Conservation (phyloP, 169 alveolate genomes). For the Plasmodium gonderi region DNA sequence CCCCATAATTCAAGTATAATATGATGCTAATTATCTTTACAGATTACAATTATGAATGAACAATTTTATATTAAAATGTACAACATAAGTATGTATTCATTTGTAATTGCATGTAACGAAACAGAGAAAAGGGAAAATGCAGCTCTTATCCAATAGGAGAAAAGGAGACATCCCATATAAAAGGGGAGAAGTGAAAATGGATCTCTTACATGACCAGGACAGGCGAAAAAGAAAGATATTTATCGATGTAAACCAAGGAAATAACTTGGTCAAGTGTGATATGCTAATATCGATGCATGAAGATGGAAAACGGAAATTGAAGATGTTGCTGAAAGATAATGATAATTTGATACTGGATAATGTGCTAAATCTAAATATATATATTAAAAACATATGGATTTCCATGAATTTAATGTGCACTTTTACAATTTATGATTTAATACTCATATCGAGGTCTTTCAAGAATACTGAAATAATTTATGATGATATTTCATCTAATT, state of each 20-base stretch:
- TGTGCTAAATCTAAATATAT: constrained; percentile 21
- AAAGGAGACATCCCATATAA: too few species aligned
- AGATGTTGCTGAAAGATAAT: constrained; percentile 8
- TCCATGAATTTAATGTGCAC: constrained; percentile 30
- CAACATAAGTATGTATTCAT: too few species aligned
- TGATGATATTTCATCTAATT: constrained; percentile 17
- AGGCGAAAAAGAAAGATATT: neutral
- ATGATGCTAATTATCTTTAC: too few species aligned
- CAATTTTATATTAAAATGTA: neutral
- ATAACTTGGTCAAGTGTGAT: constrained; percentile 22
- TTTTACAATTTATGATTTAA: constrained; percentile 41
- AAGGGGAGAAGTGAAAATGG: neutral
- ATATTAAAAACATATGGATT: constrained; percentile 54
- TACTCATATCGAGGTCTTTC: constrained; percentile 43
- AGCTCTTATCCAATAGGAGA: neutral
- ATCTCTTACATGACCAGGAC: neutral
- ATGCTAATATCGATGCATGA: constrained; percentile 32
- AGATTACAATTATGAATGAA: neutral
- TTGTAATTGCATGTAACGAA: neutral
- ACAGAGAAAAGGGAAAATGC: neutral
- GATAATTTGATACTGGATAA: constrained; percentile 28
- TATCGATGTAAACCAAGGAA: constrained; percentile 12
- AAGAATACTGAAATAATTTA: constrained; percentile 64
- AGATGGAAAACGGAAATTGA: constrained; percentile 15
- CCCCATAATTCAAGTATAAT: too few species aligned